Evolutionary conservation across 352 stramenopile species (phyloP).

Genomic region (Phytophthora macrochlamydospora): DNA sequence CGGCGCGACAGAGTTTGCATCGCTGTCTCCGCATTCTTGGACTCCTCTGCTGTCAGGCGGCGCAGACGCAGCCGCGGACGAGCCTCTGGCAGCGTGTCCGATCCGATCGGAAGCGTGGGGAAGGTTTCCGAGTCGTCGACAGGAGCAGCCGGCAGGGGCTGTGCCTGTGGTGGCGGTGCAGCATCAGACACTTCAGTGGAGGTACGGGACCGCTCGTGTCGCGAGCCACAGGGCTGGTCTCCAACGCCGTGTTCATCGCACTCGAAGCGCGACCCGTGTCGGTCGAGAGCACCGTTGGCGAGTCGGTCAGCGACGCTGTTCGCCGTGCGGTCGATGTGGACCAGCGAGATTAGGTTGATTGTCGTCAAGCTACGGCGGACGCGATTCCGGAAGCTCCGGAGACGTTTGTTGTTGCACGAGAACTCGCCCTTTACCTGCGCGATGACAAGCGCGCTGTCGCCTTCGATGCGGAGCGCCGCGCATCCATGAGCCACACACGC

Average conservation of each 20-base stretch:
- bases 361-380: not conserved
- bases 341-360: not conserved
- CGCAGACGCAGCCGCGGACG: not conserved
- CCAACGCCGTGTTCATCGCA: not conserved
- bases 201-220: not conserved
- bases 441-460: not conserved
- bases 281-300: not conserved
- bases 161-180: not conserved
- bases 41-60: not conserved
- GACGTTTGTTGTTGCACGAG: not conserved
- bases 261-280: not conserved
- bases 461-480: not conserved
- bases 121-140: not conserved
- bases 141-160: not conserved
- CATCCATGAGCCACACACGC: not conserved
- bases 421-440: constrained; percentile 2
- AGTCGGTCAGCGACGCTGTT: not conserved
- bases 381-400: not conserved
- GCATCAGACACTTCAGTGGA: not conserved
- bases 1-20: not conserved
- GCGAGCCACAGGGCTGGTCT: not conserved
- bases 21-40: not conserved
- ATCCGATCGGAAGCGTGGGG: not conserved
- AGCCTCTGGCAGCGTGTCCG: not conserved
- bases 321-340: constrained; percentile 2